Base-by-base conservation (phyloP, 495 filamentous ascomycete genomes). In the Tuber microsphaerosporum region DNA sequence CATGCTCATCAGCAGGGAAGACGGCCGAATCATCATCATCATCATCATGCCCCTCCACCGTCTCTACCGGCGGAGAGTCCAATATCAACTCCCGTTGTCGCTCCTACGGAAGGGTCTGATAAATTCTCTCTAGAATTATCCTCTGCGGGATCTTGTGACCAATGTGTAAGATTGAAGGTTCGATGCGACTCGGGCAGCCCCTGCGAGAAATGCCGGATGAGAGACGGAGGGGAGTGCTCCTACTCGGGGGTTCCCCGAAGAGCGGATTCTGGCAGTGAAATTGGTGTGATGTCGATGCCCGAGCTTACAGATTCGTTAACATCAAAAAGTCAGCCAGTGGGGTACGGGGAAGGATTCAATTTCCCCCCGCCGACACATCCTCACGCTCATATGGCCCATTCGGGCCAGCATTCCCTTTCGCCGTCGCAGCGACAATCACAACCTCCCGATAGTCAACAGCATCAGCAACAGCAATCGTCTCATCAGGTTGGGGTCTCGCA, bases 1-100 rank as follows among this genome's bases (percentile, higher is more conserved):
- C 91, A 94, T 84, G 92, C 92, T 76, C 92, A 95, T 84, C 86
- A 94, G 77, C 93, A 93, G 86, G 93, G 77, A 87, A 90, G 84
- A 87, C 88, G 78, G 85, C 87, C 77, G 16, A 84, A 86, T 20
- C 89, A 91, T 80, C 83, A 83, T 69, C 79, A n/a, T n/a, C 88
- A 91, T 84, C 83, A 83, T 69, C 79, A 83, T 61, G 85, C 87
- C 31, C 85, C 84, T 74, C 86, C 86, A 77, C 83, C 88, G 75
- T 26, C 56, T 65, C 86, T 45, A 56, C 73, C 7, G 56, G 70
- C 20, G 73, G 77, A 45, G 48, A 75, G 42, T 73, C 77, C 10
- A 73, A 76, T 65, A 75, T 61, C 56, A 65, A 34, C 56, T 65
- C 56, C 56, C 26, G 8, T 34, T 16, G 56, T 34, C 1, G 56